phyloP scores from a whole-genome alignment of 176 grass and related monocot species.

The Carex scoparia region DNA sequence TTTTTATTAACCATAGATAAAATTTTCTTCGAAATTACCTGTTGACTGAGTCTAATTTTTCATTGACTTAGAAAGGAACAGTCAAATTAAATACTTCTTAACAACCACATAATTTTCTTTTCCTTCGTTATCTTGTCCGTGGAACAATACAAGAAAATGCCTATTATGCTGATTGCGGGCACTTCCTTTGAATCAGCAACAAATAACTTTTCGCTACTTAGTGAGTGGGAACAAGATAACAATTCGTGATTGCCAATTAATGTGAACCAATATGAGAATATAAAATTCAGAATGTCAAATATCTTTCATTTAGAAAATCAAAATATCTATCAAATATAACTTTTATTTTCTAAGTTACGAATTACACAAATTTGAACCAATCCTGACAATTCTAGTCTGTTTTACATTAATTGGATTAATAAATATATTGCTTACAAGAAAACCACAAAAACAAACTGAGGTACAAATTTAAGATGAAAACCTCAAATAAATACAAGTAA shows the following conservation, averaged over 20 bases:
- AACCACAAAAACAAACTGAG: neutral
- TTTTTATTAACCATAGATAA: too few species aligned
- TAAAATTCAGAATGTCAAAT: neutral
- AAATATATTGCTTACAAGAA: conserved; percentile 21
- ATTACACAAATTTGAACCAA: neutral
- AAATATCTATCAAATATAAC: neutral
- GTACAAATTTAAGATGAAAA: neutral
- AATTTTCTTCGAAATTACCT: too few species aligned
- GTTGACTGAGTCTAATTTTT: too few species aligned
- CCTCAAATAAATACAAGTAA: conserved; percentile 12
- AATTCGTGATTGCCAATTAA: neutral
- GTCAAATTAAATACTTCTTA: too few species aligned
- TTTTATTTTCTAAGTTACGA: neutral
- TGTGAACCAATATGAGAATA: neutral
- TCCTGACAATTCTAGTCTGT: neutral
- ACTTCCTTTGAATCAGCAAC: too few species aligned
- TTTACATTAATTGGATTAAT: conserved; percentile 7
- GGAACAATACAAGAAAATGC: too few species aligned
- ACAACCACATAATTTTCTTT: too few species aligned
- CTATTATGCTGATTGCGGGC: too few species aligned
- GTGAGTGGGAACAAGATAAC: neutral
- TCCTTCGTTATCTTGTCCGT: too few species aligned
- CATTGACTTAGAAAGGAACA: too few species aligned
- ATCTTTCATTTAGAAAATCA: neutral
- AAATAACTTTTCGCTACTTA: too few species aligned